Conservation (phyloP, 73 alveolate genomes). For the Paramecium bursaria region DNA sequence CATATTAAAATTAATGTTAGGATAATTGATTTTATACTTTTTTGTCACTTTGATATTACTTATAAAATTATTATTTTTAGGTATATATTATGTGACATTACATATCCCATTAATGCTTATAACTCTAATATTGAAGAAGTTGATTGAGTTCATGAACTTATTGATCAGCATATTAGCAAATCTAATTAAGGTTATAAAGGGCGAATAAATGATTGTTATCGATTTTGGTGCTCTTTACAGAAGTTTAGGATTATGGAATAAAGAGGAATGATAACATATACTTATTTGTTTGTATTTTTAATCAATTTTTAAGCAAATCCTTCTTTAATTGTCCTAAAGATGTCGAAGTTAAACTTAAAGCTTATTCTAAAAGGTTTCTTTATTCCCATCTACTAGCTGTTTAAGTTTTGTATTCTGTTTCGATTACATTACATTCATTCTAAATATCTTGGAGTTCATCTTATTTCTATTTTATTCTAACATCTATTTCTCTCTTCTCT, state of each 20-base stretch:
- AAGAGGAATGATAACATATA: constrained; percentile 3
- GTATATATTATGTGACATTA: too few species aligned
- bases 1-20: not conserved
- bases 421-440: constrained; percentile 5
- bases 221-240: constrained; percentile 43
- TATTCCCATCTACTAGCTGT: not conserved
- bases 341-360: constrained; percentile 33
- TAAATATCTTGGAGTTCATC: constrained; percentile 1
- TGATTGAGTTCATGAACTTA: too few species aligned
- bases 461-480: constrained; percentile 25
- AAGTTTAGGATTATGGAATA: constrained; percentile 8
- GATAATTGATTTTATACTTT: too few species aligned
- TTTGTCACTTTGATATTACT: too few species aligned
- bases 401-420: constrained; percentile 15
- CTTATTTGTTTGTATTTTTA: too few species aligned
- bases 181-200: constrained; percentile 19
- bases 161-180: too few species aligned
- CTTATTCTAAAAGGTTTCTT: constrained; percentile 31
- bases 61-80: too few species aligned
- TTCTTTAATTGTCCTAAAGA: constrained; percentile 47
- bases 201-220: constrained; percentile 15
- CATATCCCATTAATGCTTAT: too few species aligned
- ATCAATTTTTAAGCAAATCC: constrained; percentile 37
- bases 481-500: constrained; percentile 37
- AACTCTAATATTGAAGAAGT: too few species aligned